Evolutionary conservation across 306 rosid species (phyloP).

Genomic region (Lablab purpureus): DNA sequence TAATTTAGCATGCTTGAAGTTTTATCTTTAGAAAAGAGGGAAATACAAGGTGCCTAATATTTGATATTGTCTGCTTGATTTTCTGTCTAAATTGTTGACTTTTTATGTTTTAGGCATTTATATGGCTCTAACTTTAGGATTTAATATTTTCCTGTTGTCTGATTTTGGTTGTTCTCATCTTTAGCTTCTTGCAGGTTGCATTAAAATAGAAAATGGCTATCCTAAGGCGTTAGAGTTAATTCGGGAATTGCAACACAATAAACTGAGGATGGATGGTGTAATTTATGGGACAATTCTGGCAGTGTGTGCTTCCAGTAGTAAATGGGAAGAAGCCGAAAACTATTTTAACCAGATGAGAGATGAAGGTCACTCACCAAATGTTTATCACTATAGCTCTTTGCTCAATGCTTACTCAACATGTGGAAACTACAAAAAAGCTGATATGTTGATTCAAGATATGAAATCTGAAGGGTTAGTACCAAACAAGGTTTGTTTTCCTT

Average conservation of each 20-base stretch:
- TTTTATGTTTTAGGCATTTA: constrained; percentile 10
- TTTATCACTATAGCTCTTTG: constrained; percentile 85
- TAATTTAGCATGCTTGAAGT: constrained; percentile 16
- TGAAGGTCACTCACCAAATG: constrained; percentile 79
- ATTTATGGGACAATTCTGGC: constrained; percentile 87
- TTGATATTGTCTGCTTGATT: constrained; percentile 16
- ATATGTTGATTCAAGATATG: constrained; percentile 74
- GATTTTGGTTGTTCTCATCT: constrained; percentile 44
- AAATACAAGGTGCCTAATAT: background rate
- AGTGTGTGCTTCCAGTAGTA: constrained; percentile 85
- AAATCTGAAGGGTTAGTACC: constrained; percentile 88
- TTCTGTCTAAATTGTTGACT: background rate
- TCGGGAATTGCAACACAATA: constrained; percentile 67
- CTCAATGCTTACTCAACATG: constrained; percentile 78
- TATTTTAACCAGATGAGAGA: constrained; percentile 81
- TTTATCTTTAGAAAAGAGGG: background rate
- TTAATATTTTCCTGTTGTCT: constrained; percentile 11
- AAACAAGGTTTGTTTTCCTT: constrained; percentile 88
- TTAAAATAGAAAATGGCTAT: constrained; percentile 75
- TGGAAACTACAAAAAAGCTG: constrained; percentile 80
- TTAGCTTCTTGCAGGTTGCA: constrained; percentile 91
- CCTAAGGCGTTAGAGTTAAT: constrained; percentile 77
- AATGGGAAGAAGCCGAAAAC: constrained; percentile 78
- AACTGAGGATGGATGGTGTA: constrained; percentile 73
- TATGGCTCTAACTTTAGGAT: background rate